These are phyloP conservation scores for Penicillium tannophilum DNA, from an alignment of 495 filamentous ascomycete species.

Conservation along the genomic window DNA sequence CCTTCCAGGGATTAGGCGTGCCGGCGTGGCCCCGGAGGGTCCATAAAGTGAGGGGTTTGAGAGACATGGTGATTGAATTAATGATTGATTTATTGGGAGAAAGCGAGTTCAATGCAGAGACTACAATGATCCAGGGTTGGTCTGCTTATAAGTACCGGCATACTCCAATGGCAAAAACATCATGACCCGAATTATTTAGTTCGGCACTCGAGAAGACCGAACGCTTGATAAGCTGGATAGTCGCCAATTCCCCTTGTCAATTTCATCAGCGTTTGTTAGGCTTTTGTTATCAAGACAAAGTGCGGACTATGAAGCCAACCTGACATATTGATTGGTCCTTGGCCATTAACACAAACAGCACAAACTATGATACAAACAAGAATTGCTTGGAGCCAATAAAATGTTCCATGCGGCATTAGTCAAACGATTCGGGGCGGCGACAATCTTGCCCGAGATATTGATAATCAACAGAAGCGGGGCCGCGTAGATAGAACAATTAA, in stretches of 20 bases:
- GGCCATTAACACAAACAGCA: no score
- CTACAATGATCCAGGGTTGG: background rate
- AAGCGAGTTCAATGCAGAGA: background rate
- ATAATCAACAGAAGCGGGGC: no score
- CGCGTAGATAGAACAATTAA: no score
- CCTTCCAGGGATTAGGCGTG: constrained; percentile 69
- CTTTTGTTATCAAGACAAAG: background rate
- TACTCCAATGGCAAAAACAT: background rate
- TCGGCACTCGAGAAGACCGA: constrained; percentile 8
- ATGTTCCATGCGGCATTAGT: no score
- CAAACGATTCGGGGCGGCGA: no score
- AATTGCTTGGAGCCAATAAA: no score
- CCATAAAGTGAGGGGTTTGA: constrained; percentile 46
- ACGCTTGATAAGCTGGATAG: constrained; percentile 9
- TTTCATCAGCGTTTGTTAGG: background rate
- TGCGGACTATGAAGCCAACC: no score
- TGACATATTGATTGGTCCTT: no score
- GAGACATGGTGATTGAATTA: constrained; percentile 30
- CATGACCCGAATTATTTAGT: background rate
- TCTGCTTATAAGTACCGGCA: background rate
- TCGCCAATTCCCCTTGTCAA: background rate
- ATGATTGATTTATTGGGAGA: background rate
- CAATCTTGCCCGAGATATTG: no score
- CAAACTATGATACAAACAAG: no score
- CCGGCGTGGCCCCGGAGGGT: constrained; percentile 25